Conservation (phyloP, 257 asterid species). For the Solanum chiquidenum region DNA sequence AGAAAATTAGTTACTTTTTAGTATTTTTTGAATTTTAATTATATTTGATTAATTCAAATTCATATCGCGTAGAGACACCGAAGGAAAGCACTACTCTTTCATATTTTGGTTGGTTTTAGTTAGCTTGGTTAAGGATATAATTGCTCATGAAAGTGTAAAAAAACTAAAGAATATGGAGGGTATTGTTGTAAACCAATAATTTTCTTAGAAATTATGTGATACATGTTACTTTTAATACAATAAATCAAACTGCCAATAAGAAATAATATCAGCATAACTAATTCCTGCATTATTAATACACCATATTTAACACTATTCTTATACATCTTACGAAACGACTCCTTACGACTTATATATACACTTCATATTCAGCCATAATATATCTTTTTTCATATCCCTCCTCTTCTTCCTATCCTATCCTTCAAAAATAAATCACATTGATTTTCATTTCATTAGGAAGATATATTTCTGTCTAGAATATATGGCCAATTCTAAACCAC, state of each 20-base stretch:
- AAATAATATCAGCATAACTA: no score
- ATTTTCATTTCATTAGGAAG: neutral
- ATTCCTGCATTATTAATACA: no score
- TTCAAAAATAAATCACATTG: neutral
- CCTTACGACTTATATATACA: neutral
- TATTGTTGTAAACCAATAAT: no score
- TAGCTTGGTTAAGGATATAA: neutral
- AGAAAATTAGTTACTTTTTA: neutral
- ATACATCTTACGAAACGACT: no score
- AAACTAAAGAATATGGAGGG: neutral
- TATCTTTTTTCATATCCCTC: neutral
- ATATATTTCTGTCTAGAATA: neutral
- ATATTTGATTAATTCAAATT: neutral
- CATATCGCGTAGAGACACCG: fast-evolving
- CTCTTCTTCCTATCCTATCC: conserved; percentile 12
- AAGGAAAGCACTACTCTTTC: no score
- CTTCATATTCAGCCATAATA: conserved; percentile 29
- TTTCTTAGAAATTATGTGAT: neutral
- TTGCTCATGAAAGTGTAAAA: neutral
- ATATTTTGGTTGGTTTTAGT: neutral
- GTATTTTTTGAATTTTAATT: no score
- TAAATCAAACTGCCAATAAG: fast-evolving
- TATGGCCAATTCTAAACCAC: conserved; percentile 16
- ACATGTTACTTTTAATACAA: no score
- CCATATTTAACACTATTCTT: neutral